Percentiles rank a stretch among this genome's conserved stretches.
Evolutionary conservation across 805 yeast species (phyloP).

Genomic region (Candida taoyuanica): DNA sequence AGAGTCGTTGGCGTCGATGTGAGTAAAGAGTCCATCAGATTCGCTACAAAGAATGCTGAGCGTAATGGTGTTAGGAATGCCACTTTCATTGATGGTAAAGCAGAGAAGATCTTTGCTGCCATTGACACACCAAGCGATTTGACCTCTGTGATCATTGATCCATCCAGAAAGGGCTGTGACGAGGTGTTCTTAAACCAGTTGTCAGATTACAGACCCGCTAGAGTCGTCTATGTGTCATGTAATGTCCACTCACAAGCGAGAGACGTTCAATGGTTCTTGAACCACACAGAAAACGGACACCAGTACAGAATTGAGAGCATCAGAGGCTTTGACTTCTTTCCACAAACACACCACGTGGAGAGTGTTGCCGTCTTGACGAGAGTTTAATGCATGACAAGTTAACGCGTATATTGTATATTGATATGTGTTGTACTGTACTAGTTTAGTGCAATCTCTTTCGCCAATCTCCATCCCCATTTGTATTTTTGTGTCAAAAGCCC

Average conservation of each 20-base stretch:
- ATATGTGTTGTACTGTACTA: background rate
- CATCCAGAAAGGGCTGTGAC: slow-evolving; percentile 97
- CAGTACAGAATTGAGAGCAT: slow-evolving; percentile 72
- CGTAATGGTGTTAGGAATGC: slow-evolving; percentile 75
- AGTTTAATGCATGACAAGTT: too few species aligned
- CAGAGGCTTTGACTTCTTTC: slow-evolving; percentile 95
- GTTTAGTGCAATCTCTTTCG: background rate
- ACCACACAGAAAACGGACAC: slow-evolving; percentile 55
- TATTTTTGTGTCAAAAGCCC: background rate
- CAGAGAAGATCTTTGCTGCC: slow-evolving; percentile 79
- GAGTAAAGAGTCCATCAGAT: slow-evolving; percentile 82
- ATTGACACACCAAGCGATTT: slow-evolving; percentile 69
- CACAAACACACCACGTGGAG: slow-evolving; percentile 91
- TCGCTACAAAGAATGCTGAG: slow-evolving; percentile 78
- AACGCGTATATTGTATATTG: too few species aligned
- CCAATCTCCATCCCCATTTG: background rate
- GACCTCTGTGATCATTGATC: slow-evolving; percentile 91
- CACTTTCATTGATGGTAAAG: slow-evolving; percentile 83
- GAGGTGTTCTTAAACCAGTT: slow-evolving; percentile 81
- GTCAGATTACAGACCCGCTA: slow-evolving; percentile 75
- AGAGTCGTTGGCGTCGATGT: slow-evolving; percentile 92
- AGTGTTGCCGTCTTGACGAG: slow-evolving; percentile 69
- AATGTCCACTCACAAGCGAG: slow-evolving; percentile 97
- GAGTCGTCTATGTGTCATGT: slow-evolving; percentile 92
- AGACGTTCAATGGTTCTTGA: slow-evolving; percentile 79